Evolutionary conservation across 2,329 filamentous ascomycete genomes (phyloP).

Genomic region (Colletotrichum eleusines): DNA sequence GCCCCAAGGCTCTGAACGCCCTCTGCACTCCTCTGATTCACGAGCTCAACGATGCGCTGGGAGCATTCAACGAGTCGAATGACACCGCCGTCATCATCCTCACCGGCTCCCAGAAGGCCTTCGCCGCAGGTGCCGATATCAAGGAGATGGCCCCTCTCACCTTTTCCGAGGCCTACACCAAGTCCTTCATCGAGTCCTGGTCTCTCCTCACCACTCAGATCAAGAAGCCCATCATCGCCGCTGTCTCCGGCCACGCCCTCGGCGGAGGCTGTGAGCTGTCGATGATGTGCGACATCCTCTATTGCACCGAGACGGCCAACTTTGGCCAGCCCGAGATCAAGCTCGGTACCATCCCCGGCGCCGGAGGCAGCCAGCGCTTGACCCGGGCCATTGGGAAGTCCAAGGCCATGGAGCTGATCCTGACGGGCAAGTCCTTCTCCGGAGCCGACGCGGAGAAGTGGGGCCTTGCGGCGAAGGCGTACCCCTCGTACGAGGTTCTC

Average conservation of each 20-base stretch:
- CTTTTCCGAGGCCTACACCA: conserved; percentile 88
- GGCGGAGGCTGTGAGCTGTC: conserved; percentile 97
- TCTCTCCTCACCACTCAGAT: conserved; percentile 84
- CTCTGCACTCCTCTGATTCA: conserved; percentile 90
- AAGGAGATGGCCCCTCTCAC: conserved; percentile 97
- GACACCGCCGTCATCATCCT: conserved; percentile 82
- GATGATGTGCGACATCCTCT: conserved; percentile 97
- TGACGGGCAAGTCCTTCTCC: conserved; percentile 86
- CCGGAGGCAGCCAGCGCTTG: conserved; percentile 89
- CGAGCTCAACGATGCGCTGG: conserved; percentile 86
- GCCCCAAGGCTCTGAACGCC: conserved; percentile 95
- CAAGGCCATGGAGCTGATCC: conserved; percentile 90
- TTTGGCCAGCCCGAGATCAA: conserved; percentile 99
- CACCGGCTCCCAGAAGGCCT: conserved; percentile 90
- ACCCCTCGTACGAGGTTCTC: conserved; percentile 83
- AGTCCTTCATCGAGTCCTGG: conserved; percentile 96
- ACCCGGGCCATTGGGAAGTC: conserved; percentile 87
- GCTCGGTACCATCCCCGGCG: conserved; percentile 91
- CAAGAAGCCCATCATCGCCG: conserved; percentile 94
- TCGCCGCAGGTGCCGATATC: conserved; percentile 96
- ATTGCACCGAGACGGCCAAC: conserved; percentile 86
- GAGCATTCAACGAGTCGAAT: conserved; percentile 75
- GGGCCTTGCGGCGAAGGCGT: conserved; percentile 88
- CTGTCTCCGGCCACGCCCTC: conserved; percentile 93
- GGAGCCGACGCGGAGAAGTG: conserved; percentile 88